Conservation (phyloP, 192 early-diverging fungal genomes). For the Thoreauomyces humboldtii region DNA sequence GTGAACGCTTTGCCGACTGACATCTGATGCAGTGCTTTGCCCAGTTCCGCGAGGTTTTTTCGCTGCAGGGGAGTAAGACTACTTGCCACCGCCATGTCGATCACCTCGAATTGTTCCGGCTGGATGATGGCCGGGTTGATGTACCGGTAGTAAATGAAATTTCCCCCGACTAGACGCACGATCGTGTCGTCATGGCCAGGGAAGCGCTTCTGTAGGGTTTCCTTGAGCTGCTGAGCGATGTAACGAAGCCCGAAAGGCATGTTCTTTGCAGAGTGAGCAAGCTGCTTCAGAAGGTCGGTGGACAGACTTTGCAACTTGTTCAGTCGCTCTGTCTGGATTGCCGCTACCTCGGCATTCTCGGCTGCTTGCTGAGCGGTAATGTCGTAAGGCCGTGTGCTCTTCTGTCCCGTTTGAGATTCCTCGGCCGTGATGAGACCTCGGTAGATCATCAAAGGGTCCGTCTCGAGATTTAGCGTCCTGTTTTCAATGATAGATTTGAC, state of each 20-base stretch:
- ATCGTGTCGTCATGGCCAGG: constrained; percentile 77
- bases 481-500: constrained; percentile 78
- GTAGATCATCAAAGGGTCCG: constrained; percentile 85
- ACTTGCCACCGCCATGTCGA: constrained; percentile 59
- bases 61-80: constrained; percentile 81
- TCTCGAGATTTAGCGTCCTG: constrained; percentile 81
- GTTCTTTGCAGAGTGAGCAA: constrained; percentile 69
- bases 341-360: constrained; percentile 68
- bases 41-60: constrained; percentile 87
- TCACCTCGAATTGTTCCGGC: constrained; percentile 94
- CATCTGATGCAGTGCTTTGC: constrained; percentile 68
- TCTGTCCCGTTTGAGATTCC: constrained; percentile 82
- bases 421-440: constrained; percentile 83
- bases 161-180: constrained; percentile 79
- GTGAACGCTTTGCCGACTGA: constrained; percentile 78
- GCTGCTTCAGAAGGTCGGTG: constrained; percentile 78
- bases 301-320: constrained; percentile 80
- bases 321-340: constrained; percentile 41
- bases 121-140: constrained; percentile 97
- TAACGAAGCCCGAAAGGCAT: constrained; percentile 97
- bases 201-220: constrained; percentile 77
- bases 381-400: constrained; percentile 70
- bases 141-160: constrained; percentile 97
- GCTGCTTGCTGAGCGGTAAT: constrained; percentile 77
- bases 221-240: constrained; percentile 88